Evolutionary conservation across 1,284 basidiomycete species (phyloP), one percentile per base, ranked within the genome.

Genomic region (Microbotryomycetes sp.): DNA sequence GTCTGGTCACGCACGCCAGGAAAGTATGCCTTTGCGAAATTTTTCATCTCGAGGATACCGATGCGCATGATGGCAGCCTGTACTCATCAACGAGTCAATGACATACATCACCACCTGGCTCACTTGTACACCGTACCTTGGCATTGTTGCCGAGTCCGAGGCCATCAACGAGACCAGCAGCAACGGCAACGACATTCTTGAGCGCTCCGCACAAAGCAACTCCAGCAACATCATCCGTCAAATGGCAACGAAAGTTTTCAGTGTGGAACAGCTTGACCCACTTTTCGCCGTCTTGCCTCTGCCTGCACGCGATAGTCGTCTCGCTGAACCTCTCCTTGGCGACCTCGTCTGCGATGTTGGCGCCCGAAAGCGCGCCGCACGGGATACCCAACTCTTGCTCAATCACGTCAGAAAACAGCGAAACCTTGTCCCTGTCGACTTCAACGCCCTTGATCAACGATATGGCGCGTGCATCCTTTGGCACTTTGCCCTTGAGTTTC

Each of bases 311-410:
- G 64, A 83, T 77, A 2, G 81, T 82, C 7, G 81, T 82, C 72
- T 82, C 81, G 24, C 76, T 76, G 66, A 80, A 81, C 62, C 75
- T 73, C 61, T 78, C 79, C 54, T 71, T 74, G 1, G 79, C 79
- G 23, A 80, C 80, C 75, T 83, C 81, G 60, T 81, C 77, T 35
- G 81, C 81, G 56, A 83, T 82, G 74, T 83, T 83, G 31, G 81
- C 81, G 5, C 81, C 81, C 41, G 77, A 79, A 3, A 83, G 71
- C 2, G 81, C 81, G 1, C 78, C 78, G 65, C 79, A 81, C 9
- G 77, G 76, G 31, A 79, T 77, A 16, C 76, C 76, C 41, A 82
- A 74, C 64, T 78, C 75, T 31, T 76, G 73, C 70, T 81, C 77
- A 66, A 83, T 83, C 30, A 82, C 74, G 62, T 79, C 78, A 16